Base-by-base conservation (phyloP, 2,329 filamentous ascomycete species). In the Aspergillus hiratsukae region DNA sequence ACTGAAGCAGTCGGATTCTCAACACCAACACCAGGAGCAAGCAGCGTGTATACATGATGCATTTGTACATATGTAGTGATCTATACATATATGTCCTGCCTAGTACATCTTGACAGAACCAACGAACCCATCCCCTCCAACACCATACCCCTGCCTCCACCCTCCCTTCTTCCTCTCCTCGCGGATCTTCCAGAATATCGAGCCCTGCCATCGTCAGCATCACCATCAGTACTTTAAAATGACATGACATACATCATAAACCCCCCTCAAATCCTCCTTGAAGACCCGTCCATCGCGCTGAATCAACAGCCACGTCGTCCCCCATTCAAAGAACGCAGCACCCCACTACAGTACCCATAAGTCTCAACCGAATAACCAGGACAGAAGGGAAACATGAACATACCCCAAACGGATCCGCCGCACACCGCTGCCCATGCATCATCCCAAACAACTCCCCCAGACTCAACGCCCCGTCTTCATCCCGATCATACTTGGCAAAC, bases 241-340 rank as follows among this genome's bases (percentile, higher is more conserved):
- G 11, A 23, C 23, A 23, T 6, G 5, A 25, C 57, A 82, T 58
- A 81, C 80, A 60, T 70, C 68, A 52, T 62, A 67, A 2, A 69
- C 53, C 9, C 58, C 57, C 28, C 67, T 55, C 1, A 69, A 43
- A 59, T 70, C 67, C 31, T 71, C 67, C 46, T 68, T 70, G 35
- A 63, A 63, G 3, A 71, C 54, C 41, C 66, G 61, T 1, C 67
- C 66, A 14, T 71, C 67, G 29, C 61, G 60, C 17, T 69, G 67
- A 23, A 71, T 60, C 8, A 71, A 54, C n/a, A 71, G 56, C 63
- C 66, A 71, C 3, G 67, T 68, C 14, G 64, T 63, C 5, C 55
- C 59, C 64, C 75, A 80, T 60, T 81, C 79, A 40, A 81, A 74
- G 19, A 76, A 61, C 0, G 73, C 70, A 1, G 76, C 78, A 35